Base-by-base conservation (phyloP, 2,329 filamentous ascomycete genomes). In the Phaeophleospora eucalypticola region DNA sequence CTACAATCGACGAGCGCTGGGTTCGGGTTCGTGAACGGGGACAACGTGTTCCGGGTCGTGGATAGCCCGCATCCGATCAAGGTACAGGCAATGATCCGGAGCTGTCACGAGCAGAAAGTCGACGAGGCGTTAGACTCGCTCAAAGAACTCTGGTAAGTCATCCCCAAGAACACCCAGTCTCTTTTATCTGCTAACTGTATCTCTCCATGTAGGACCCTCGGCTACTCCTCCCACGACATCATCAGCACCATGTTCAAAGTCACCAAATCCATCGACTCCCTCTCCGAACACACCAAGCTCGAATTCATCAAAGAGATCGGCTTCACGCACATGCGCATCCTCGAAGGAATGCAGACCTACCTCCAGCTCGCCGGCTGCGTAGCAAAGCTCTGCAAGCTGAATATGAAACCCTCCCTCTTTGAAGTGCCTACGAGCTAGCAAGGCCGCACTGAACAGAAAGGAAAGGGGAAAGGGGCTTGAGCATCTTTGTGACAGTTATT, bases 241-340 rank as follows among this genome's bases (percentile, higher is more conserved):
- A 94, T 98, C 68, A 94, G 87, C 71, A 98, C 91, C 52, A 98
- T 98, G 93, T 97, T 98, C 77, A 84, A 86, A 63, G 93, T 98
- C 50, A 97, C 93, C 37, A 98, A 97, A 75, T 94, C 89, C 1
- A 89, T 97, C 49, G 87, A 88, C 2, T 89, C 86, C 1, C 73
- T 98, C 46, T 93, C 89, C 57, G 93, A 98, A 71, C 89, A 97
- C 68, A 83, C 89, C 14, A 96, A 96, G 73, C 76, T 98, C 52
- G 91, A 97, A 66, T 98, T 97, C 60, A 95, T 97, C 39, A 51
- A 68, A 72, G 93, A 96, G 71, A 98, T 98, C 68, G 93, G 93
- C 43, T 97, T 97, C 69, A 95, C 93, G 2, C 93, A 98, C 66
- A 98, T 98, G 93, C 90, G 94, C 68, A 91, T 98, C 46, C 74